A percentile compares a stretch with the other conserved stretches of the same genome.
Conservation (phyloP, 208 protist genomes). For the Borovskyia barvae region DNA sequence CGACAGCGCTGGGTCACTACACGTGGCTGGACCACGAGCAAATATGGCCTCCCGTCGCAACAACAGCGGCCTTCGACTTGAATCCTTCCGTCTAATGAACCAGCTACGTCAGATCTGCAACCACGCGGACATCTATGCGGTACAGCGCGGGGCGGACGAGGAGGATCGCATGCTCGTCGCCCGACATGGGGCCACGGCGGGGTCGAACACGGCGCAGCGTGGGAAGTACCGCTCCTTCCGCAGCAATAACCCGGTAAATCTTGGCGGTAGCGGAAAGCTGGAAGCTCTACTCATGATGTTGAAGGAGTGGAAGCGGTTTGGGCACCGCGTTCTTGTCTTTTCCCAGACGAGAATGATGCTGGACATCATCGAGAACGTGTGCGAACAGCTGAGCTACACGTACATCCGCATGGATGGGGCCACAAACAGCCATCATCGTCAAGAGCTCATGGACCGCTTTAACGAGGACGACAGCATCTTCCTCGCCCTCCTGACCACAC, state of each 20-base stretch:
- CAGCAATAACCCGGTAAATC: slow-evolving; percentile 65
- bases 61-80: slow-evolving; percentile 42
- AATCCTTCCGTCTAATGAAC: slow-evolving; percentile 65
- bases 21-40: slow-evolving; percentile 53
- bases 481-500: slow-evolving; percentile 97
- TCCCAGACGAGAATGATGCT: slow-evolving; percentile 98
- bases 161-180: slow-evolving; percentile 22
- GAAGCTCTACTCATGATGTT: slow-evolving; percentile 91
- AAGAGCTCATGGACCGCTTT: slow-evolving; percentile 94
- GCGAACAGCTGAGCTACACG: slow-evolving; percentile 64
- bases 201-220: not conserved
- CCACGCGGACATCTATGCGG: slow-evolving; percentile 68
- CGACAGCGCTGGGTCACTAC: slow-evolving; percentile 51
- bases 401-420: slow-evolving; percentile 97
- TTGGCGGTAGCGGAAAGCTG: slow-evolving; percentile 92
- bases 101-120: slow-evolving; percentile 84
- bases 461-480: slow-evolving; percentile 93
- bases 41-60: slow-evolving; percentile 36
- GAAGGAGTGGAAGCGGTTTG: slow-evolving; percentile 86
- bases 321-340: slow-evolving; percentile 96
- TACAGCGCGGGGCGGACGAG: slow-evolving; percentile 36
- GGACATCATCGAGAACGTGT: slow-evolving; percentile 95
- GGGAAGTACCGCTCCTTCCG: slow-evolving; percentile 38
- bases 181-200: slow-evolving; percentile 1
- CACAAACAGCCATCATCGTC: slow-evolving; percentile 75